Conservation (phyloP, 1,284 basidiomycete species). For the Volvariella volvacea region DNA sequence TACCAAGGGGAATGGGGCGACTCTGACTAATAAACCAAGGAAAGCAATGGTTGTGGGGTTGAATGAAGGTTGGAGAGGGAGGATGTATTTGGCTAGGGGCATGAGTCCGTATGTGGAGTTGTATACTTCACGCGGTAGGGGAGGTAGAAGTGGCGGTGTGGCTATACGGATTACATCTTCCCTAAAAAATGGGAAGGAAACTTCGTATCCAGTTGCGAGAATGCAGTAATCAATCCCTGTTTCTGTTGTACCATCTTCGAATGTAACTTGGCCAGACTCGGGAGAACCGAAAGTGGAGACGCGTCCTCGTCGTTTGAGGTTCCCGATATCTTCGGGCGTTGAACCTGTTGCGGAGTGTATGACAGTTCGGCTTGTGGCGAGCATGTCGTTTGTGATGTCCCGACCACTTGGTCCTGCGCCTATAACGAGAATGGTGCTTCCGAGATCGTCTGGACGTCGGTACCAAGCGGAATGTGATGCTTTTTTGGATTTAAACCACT, state of each 20-base stretch:
- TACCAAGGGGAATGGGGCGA: conserved; percentile 58
- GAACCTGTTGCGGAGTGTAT: conserved; percentile 50
- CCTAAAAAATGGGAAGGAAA: conserved; percentile 52
- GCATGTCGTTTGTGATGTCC: conserved; percentile 59
- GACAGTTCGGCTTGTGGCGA: conserved; percentile 33
- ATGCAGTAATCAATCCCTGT: conserved; percentile 52
- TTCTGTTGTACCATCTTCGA: conserved; percentile 54
- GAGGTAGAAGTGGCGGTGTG: conserved; percentile 36
- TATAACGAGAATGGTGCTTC: conserved; percentile 54
- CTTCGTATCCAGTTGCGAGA: conserved; percentile 68
- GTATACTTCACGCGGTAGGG: conserved; percentile 37
- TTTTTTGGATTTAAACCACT: conserved; percentile 45
- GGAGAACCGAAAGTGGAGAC: conserved; percentile 30
- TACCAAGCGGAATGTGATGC: conserved; percentile 65
- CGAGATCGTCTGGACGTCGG: conserved; percentile 38
- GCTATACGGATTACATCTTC: conserved; percentile 22
- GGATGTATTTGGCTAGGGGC: conserved; percentile 47
- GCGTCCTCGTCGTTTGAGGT: conserved; percentile 37
- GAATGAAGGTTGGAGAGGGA: conserved; percentile 42
- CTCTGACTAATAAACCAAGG: conserved; percentile 48
- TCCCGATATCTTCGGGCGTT: conserved; percentile 23
- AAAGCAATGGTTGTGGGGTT: conserved; percentile 55
- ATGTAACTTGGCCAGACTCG: conserved; percentile 39
- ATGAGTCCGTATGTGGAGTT: conserved; percentile 62
- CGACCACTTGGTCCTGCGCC: conserved; percentile 65